Evolutionary conservation across 2,329 filamentous ascomycete species (phyloP).

Genomic region (Gyromitra esculenta): DNA sequence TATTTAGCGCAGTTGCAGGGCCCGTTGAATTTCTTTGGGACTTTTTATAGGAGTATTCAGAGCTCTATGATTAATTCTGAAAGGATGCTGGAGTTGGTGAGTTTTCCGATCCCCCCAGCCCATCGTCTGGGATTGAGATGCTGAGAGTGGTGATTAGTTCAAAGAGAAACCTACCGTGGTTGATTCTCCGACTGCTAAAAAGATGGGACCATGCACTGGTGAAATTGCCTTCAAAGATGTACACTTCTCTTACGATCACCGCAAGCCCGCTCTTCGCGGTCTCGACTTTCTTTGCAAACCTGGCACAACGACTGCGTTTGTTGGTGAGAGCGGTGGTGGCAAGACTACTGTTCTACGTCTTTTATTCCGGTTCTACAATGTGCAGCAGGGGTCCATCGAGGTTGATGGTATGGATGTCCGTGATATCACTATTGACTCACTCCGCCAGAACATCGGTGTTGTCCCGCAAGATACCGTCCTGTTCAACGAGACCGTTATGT

Average conservation of each 20-base stretch:
- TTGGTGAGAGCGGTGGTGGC: constrained; percentile 94
- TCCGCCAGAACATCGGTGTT: constrained; percentile 89
- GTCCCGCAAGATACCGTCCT: constrained; percentile 96
- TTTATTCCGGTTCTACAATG: constrained; percentile 96
- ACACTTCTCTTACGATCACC: constrained; percentile 86
- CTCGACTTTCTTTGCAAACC: constrained; percentile 86
- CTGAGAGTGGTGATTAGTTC: constrained; percentile 65
- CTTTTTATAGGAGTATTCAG: constrained; percentile 95
- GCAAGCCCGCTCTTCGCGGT: constrained; percentile 83
- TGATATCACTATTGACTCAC: constrained; percentile 90
- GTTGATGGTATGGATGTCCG: constrained; percentile 86
- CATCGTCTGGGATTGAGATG: neutral
- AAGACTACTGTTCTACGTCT: constrained; percentile 97
- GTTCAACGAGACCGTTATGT: constrained; percentile 95
- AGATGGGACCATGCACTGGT: constrained; percentile 76
- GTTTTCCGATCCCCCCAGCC: neutral
- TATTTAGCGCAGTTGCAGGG: constrained; percentile 83
- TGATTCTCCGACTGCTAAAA: constrained; percentile 73
- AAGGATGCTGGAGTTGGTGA: constrained; percentile 80
- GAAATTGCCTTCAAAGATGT: constrained; percentile 89
- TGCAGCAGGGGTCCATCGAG: constrained; percentile 78
- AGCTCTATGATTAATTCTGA: constrained; percentile 98
- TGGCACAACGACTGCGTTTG: constrained; percentile 93
- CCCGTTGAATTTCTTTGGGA: constrained; percentile 87
- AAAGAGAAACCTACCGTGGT: constrained; percentile 93